phyloP scores from a whole-genome alignment of 495 filamentous ascomycete species.

The Hyphodiscus hymeniophilus region DNA sequence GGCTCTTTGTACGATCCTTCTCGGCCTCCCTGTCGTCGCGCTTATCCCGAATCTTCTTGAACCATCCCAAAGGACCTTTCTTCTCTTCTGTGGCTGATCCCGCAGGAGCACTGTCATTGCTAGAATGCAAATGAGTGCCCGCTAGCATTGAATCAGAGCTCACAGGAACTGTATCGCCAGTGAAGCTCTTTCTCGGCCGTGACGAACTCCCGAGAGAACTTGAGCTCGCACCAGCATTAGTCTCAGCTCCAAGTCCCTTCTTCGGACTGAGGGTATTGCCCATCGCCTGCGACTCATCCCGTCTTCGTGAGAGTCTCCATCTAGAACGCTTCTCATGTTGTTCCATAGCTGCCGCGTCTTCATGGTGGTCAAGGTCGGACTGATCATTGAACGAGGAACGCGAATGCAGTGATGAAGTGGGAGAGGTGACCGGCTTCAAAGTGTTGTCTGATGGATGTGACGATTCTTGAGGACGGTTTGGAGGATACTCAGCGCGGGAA shows the following conservation, averaged over 20 bases:
- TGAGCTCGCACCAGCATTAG: slow-evolving; percentile 58
- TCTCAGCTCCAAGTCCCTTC: slow-evolving; percentile 46
- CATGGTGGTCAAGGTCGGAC: slow-evolving; percentile 64
- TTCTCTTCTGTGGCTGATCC: slow-evolving; percentile 41
- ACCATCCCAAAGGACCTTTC: slow-evolving; percentile 72
- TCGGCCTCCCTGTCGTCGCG: slow-evolving; percentile 45
- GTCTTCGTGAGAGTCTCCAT: slow-evolving; percentile 68
- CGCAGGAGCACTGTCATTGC: slow-evolving; percentile 25
- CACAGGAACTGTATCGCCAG: slow-evolving; percentile 34
- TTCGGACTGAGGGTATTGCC: slow-evolving; percentile 38
- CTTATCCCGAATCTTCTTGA: slow-evolving; percentile 73
- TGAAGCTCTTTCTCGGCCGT: slow-evolving; percentile 44
- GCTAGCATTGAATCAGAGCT: slow-evolving; percentile 22
- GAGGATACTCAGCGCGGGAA: slow-evolving; percentile 18
- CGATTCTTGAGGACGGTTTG: slow-evolving; percentile 4
- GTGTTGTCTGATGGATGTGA: slow-evolving; percentile 36
- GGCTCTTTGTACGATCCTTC: slow-evolving; percentile 23
- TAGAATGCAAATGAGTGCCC: slow-evolving; percentile 31
- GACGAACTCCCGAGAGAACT: slow-evolving; percentile 57
- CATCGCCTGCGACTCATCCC: slow-evolving; percentile 33
- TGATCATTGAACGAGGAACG: slow-evolving; percentile 65
- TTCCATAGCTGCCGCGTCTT: slow-evolving; percentile 37
- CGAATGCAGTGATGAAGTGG: slow-evolving; percentile 58
- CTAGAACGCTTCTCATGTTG: slow-evolving; percentile 60
- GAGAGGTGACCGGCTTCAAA: slow-evolving; percentile 53